Conservation (phyloP, 148 eudicot genomes). For the Polygonum aviculare region DNA sequence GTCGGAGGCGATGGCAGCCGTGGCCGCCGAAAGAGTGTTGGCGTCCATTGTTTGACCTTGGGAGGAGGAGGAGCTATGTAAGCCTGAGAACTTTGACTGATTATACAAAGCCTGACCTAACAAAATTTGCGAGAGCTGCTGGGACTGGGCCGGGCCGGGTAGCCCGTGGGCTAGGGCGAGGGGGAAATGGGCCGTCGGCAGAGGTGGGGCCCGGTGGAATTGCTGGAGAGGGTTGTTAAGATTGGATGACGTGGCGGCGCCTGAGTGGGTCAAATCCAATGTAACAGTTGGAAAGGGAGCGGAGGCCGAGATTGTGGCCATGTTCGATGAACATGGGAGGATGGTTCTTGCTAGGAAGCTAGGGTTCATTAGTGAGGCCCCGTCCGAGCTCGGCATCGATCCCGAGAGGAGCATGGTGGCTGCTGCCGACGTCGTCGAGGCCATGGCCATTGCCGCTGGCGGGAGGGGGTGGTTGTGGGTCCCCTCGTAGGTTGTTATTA, state of each 20-base stretch:
- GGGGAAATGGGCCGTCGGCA: conserved; percentile 35
- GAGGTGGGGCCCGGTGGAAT: conserved; percentile 18
- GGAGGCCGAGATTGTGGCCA: conserved; percentile 89
- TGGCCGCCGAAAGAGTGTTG: conserved; percentile 7
- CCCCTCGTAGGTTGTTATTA: conserved; percentile 85
- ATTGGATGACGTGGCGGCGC: background rate
- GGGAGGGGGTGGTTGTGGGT: conserved; percentile 86
- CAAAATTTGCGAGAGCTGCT: conserved; percentile 22
- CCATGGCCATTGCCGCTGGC: conserved; percentile 89
- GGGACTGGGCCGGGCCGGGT: conserved; percentile 10
- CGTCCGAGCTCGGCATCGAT: conserved; percentile 67
- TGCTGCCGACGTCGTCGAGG: conserved; percentile 79
- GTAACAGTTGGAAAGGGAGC: conserved; percentile 92
- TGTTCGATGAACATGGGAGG: conserved; percentile 67
- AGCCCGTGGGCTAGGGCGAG: conserved; percentile 29
- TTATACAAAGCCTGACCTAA: conserved; percentile 11
- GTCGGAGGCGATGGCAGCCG: conserved; percentile 16
- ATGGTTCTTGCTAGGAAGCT: conserved; percentile 64
- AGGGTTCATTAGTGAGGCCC: conserved; percentile 50
- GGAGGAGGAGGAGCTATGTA: background rate
- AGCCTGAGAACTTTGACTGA: conserved; percentile 10
- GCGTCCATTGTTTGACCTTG: background rate
- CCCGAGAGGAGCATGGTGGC: conserved; percentile 87
- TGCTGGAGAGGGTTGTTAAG: conserved; percentile 17
- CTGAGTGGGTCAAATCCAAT: conserved; percentile 59